Conservation (phyloP, 1,284 basidiomycete species). For the Leucoagaricus sp. region DNA sequence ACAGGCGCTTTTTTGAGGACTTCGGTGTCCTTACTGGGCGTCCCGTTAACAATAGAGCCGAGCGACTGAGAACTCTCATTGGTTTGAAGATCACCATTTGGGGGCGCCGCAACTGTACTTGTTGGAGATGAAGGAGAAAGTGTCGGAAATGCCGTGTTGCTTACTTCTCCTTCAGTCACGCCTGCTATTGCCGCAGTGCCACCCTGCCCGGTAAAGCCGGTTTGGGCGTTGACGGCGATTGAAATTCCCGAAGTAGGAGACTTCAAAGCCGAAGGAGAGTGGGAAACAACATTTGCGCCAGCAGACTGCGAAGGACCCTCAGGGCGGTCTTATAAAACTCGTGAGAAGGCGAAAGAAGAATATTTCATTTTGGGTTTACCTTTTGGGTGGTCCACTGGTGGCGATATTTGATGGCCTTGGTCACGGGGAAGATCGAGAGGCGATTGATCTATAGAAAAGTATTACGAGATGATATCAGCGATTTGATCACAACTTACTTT, state of each 20-base stretch:
- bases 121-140: background rate
- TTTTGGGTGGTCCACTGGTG: background rate
- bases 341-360: background rate
- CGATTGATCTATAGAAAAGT: slow-evolving; percentile 8
- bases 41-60: background rate
- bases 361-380: background rate
- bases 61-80: background rate
- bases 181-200: background rate
- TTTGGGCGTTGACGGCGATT: background rate
- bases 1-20: no score
- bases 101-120: background rate
- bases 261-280: background rate
- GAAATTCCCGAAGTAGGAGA: background rate
- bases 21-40: no score
- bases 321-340: background rate
- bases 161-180: background rate
- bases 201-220: background rate
- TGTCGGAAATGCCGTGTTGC: background rate
- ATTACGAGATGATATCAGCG: slow-evolving; percentile 8
- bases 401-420: background rate
- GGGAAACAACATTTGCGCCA: background rate
- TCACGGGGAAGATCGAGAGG: slow-evolving; percentile 1
- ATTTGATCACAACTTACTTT: slow-evolving; percentile 10
- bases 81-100: background rate
- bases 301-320: background rate